A percentile compares a stretch with the other conserved stretches of the same genome.
Conservation (phyloP, 768 basidiomycete species). For the Phallus indusiatus region DNA sequence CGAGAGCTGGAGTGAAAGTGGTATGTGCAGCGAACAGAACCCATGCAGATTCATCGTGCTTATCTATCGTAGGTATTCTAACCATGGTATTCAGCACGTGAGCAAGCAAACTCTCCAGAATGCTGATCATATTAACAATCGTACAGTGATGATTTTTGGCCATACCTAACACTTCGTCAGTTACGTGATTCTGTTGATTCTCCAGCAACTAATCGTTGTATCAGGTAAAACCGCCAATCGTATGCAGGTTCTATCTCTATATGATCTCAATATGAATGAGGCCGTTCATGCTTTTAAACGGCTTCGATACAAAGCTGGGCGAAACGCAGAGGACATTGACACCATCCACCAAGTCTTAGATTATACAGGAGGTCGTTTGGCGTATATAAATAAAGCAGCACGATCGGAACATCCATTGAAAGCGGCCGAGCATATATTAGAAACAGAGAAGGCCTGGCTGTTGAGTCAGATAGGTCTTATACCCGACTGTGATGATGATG, state of each 20-base stretch:
- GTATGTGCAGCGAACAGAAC: conserved; percentile 27
- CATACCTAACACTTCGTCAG: conserved; percentile 57
- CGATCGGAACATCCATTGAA: conserved; percentile 50
- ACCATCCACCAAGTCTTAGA: conserved; percentile 40
- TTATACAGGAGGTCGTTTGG: conserved; percentile 68
- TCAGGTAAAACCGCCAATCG: conserved; percentile 60
- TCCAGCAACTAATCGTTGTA: not conserved
- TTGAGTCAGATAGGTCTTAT: conserved; percentile 74
- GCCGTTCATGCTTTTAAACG: conserved; percentile 46
- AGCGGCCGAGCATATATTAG: conserved; percentile 55
- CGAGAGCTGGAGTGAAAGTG: conserved; percentile 76
- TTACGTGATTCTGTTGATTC: conserved; percentile 9
- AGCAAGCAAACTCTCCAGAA: conserved; percentile 16
- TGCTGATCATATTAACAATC: not conserved
- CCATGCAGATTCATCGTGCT: not conserved
- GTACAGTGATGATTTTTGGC: conserved; percentile 77
- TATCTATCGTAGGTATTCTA: conserved; percentile 43
- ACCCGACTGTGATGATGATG: conserved; percentile 73
- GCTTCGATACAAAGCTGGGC: conserved; percentile 38
- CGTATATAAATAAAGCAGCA: conserved; percentile 64
- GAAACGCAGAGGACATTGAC: conserved; percentile 24
- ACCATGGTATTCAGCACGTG: conserved; percentile 75
- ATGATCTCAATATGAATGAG: conserved; percentile 54
- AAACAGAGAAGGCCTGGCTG: conserved; percentile 74
- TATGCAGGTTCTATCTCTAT: conserved; percentile 72